Percentiles rank a stretch among this genome's conserved stretches.
These are phyloP conservation scores for Dictyostelium brefeldianum DNA, from an alignment of 78 protist genomes.

Conservation along the genomic window DNA sequence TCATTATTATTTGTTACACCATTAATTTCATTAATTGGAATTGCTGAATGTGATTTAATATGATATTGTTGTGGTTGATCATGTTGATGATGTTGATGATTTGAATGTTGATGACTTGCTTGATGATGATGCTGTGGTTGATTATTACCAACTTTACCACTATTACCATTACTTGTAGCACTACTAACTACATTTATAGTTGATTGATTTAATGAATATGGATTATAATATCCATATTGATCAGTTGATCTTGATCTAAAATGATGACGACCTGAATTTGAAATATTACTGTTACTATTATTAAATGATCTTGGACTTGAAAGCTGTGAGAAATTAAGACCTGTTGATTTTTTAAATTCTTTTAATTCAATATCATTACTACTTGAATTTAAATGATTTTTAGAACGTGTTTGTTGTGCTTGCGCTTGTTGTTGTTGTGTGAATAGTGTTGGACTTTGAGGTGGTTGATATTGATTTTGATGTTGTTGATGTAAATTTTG, in stretches of 20 bases:
- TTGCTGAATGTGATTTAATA: background rate
- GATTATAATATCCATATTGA: background rate
- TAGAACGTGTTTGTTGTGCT: background rate
- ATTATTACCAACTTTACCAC: background rate
- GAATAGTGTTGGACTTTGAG: background rate
- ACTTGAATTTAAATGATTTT: background rate
- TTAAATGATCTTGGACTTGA: background rate
- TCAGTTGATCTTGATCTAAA: background rate
- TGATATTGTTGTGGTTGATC: background rate
- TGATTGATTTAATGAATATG: background rate
- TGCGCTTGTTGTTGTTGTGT: background rate
- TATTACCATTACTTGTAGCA: too few species aligned
- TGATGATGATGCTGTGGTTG: background rate
- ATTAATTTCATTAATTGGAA: background rate
- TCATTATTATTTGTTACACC: background rate
- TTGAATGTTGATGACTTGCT: background rate
- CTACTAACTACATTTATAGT: background rate
- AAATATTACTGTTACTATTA: background rate
- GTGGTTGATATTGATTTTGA: background rate
- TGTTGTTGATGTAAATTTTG: constrained; percentile 4
- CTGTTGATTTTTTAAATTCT: background rate
- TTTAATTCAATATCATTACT: background rate
- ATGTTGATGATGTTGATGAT: background rate
- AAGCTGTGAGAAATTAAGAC: background rate
- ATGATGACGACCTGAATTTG: background rate